Percentiles rank a stretch among this genome's conserved stretches.
Evolutionary conservation across 352 stramenopile genomes (phyloP).

Genomic region (Globisporangium paddicum): DNA sequence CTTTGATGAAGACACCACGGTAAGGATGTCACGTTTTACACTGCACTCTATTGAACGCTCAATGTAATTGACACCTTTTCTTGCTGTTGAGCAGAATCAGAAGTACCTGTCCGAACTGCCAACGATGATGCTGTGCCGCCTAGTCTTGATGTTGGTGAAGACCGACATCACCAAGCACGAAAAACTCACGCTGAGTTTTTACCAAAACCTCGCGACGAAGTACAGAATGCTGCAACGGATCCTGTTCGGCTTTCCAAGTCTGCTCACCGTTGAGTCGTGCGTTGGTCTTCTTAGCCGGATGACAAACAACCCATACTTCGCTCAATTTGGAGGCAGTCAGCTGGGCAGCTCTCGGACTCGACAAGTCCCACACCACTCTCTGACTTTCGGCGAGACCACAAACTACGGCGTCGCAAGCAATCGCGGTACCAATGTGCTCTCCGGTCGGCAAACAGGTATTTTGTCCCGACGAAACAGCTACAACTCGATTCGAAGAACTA

Average conservation of each 20-base stretch:
- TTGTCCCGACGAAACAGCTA: constrained; percentile 24
- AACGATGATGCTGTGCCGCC: constrained; percentile 74
- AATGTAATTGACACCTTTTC: not conserved
- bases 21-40: constrained; percentile 13
- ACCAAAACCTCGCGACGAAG: constrained; percentile 67
- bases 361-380: constrained; percentile 40
- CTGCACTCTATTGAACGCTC: constrained; percentile 4
- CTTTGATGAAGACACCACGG: constrained; percentile 64
- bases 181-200: constrained; percentile 54
- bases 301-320: constrained; percentile 62
- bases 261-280: constrained; percentile 67
- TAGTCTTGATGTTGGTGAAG: constrained; percentile 67
- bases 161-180: constrained; percentile 59
- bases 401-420: constrained; percentile 37
- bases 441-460: constrained; percentile 17
- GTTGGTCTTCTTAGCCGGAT: constrained; percentile 72
- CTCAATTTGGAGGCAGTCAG: constrained; percentile 43
- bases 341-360: constrained; percentile 36
- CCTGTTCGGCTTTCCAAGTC: constrained; percentile 65
- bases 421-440: constrained; percentile 15
- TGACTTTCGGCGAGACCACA: constrained; percentile 55
- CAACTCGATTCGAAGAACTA: constrained; percentile 16
- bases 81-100: constrained; percentile 29
- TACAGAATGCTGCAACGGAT: constrained; percentile 76
- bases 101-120: constrained; percentile 62